A percentile compares a stretch with the other conserved stretches of the same genome.
These are phyloP conservation scores for Alternaria ventricosa DNA, from an alignment of 2,329 filamentous ascomycete species.

Conservation along the genomic window DNA sequence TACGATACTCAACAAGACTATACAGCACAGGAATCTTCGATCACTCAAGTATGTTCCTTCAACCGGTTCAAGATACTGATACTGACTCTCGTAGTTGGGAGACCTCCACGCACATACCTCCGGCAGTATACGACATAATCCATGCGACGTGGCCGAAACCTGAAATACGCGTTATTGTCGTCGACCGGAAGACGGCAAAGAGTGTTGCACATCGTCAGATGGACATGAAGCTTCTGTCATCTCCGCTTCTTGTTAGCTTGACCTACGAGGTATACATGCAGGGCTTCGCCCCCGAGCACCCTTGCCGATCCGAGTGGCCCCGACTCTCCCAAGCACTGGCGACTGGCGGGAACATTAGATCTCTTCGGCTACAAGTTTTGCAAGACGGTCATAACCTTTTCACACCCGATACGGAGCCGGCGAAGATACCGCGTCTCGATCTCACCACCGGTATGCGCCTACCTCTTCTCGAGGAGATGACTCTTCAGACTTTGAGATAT, in stretches of 20 bases:
- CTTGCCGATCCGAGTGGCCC: background rate
- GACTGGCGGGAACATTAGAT: background rate
- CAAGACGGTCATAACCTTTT: background rate
- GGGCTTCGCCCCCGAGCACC: background rate
- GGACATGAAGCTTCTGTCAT: background rate
- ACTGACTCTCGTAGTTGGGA: background rate
- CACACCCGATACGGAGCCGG: background rate
- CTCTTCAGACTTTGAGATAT: background rate
- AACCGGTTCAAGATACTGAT: background rate
- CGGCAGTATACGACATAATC: background rate
- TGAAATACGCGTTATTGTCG: background rate
- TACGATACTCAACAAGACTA: background rate
- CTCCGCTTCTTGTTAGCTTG: background rate
- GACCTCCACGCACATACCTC: background rate
- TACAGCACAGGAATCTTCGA: background rate
- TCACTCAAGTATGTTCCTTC: background rate
- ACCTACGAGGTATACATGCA: background rate
- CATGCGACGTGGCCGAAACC: background rate
- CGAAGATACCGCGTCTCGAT: background rate
- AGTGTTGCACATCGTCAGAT: background rate
- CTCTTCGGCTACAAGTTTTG: background rate
- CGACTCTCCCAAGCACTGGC: background rate
- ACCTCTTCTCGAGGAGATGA: background rate
- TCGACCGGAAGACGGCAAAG: background rate
- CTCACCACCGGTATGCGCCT: background rate